A percentile compares a stretch with the other conserved stretches of the same genome.
Conservation (phyloP, 2,329 filamentous ascomycete species). For the Fusarium praegraminearum region DNA sequence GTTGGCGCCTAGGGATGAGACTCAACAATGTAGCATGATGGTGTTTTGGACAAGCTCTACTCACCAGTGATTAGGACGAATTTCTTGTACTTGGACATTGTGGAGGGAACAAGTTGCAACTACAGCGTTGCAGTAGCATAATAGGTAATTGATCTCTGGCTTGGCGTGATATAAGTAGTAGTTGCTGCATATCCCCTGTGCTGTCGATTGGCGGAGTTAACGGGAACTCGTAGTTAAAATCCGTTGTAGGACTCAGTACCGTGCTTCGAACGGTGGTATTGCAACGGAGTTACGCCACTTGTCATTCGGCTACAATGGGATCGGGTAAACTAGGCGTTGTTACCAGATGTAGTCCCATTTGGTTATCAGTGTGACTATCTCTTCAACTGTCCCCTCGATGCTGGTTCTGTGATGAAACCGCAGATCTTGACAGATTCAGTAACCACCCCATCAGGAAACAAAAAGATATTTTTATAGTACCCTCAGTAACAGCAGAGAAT, state of each 20-base stretch:
- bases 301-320: accelerated
- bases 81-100: conserved; percentile 14
- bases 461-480: neutral
- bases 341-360: neutral
- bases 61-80: conserved; percentile 26
- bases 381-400: neutral
- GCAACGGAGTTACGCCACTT: neutral
- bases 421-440: neutral
- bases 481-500: too few species aligned
- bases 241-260: neutral
- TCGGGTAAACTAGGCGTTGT: accelerated
- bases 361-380: accelerated
- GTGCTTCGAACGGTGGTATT: neutral
- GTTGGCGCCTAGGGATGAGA: conserved; percentile 17
- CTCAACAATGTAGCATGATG: neutral
- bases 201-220: conserved; percentile 6
- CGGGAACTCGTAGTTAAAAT: neutral
- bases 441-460: neutral
- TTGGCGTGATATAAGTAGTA: neutral
- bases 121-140: accelerated
- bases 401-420: neutral
- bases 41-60: neutral
- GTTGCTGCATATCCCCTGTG: accelerated
- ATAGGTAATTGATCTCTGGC: accelerated
- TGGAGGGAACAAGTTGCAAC: accelerated